A percentile compares a stretch with the other conserved stretches of the same genome.
phyloP scores from a whole-genome alignment of 148 eudicot species.

The Salicornia ramosissima region DNA sequence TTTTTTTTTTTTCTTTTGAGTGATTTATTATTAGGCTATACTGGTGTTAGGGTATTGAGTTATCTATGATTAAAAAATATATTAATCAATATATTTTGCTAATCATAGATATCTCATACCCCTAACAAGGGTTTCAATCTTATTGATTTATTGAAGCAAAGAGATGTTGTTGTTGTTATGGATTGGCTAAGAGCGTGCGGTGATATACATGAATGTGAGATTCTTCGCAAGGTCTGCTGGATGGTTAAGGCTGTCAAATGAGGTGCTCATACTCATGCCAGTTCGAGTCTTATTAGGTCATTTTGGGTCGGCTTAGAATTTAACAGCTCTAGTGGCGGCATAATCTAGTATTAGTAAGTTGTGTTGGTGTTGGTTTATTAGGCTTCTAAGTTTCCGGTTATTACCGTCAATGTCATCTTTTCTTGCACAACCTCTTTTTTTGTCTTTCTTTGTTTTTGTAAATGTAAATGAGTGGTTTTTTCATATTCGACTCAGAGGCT shows the following conservation, averaged over 20 bases:
- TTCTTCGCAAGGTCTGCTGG: not conserved
- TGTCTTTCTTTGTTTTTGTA: too few species aligned
- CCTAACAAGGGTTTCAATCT: too few species aligned
- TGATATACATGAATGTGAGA: not conserved
- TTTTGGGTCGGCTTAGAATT: too few species aligned
- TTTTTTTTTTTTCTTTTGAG: not conserved
- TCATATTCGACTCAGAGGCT: not conserved
- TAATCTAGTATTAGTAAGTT: too few species aligned
- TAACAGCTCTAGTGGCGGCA: too few species aligned
- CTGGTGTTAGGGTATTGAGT: not conserved
- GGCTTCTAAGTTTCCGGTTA: constrained; percentile 4
- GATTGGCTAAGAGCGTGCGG: not conserved
- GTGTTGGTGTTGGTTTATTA: constrained; percentile 2
- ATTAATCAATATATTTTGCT: too few species aligned
- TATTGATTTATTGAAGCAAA: constrained; percentile 7
- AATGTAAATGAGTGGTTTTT: constrained; percentile 25
- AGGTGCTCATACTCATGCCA: too few species aligned
- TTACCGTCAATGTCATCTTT: not conserved
- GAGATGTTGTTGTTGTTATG: not conserved
- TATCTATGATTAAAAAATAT: too few species aligned
- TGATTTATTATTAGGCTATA: not conserved
- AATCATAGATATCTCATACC: too few species aligned
- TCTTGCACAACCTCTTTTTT: too few species aligned
- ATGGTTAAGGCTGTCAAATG: too few species aligned
- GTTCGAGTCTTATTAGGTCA: too few species aligned